phyloP scores from a whole-genome alignment of 2,329 filamentous ascomycete species.

The Alternaria solani region DNA sequence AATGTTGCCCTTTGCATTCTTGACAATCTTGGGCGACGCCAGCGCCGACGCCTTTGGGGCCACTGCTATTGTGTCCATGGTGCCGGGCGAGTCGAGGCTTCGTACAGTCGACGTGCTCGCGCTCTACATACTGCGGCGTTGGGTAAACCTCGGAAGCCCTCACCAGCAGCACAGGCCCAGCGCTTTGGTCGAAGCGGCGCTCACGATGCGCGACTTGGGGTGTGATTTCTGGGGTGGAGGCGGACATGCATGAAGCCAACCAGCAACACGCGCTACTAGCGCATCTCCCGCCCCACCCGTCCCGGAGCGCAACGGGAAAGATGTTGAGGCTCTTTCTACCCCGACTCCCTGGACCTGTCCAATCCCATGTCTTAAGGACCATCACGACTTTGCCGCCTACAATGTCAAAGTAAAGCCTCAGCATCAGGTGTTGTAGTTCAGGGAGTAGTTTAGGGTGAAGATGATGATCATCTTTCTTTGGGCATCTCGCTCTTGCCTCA shows the following conservation, averaged over 20 bases:
- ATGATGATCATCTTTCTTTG: not conserved
- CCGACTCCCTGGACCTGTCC: not conserved
- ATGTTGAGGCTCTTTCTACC: not conserved
- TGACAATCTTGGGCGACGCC: slow-evolving; percentile 55
- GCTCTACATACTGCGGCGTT: slow-evolving; percentile 19
- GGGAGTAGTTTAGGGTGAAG: not conserved
- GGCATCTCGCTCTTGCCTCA: too few species aligned
- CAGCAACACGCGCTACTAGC: slow-evolving; percentile 36
- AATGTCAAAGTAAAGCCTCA: not conserved
- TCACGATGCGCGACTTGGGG: slow-evolving; percentile 19
- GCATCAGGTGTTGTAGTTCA: not conserved
- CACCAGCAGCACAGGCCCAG: slow-evolving; percentile 9
- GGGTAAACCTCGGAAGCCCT: slow-evolving; percentile 1
- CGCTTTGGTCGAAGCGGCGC: not conserved
- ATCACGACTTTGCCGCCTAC: not conserved
- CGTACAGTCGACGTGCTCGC: slow-evolving; percentile 1
- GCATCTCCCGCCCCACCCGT: slow-evolving; percentile 23
- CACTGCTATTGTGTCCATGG: slow-evolving; percentile 52
- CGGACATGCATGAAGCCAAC: slow-evolving; percentile 46
- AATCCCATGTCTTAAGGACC: not conserved
- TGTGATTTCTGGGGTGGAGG: slow-evolving; percentile 30
- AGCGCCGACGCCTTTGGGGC: slow-evolving; percentile 51
- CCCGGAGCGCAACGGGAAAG: not conserved
- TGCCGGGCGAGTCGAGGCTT: slow-evolving; percentile 20
- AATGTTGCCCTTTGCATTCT: slow-evolving; percentile 53